Evolutionary conservation across 1,284 basidiomycete species (phyloP), one percentile per base, ranked within the genome.

Genomic region (Ceratobasidium sp.): DNA sequence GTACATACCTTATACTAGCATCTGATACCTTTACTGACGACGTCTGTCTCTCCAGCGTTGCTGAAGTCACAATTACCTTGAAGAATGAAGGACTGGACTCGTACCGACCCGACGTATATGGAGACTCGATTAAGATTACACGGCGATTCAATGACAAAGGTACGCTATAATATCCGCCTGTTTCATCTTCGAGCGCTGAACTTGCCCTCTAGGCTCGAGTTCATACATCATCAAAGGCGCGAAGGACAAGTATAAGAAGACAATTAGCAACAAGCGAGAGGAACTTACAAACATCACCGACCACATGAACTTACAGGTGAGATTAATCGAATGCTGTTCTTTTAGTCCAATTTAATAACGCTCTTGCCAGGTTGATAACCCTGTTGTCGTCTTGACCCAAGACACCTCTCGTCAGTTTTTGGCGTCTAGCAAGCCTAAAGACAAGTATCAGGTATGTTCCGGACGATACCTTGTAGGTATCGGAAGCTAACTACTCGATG

Each of bases 371-470:
- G 94, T 99, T 75, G 98, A 99, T 81, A 98, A 98, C 80, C 97
- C 97, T 0, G 91, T 99, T 88, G 98, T 96, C 77, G 91, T 99
- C 50, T 86, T 97, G 44, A 97, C 95, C 1, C 96, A 98, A 86
- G 95, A 94, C 87, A 81, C 57, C 80, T 76, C 90, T 1, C 88
- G 95, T 48, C 92, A 95, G 78, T 99, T 99, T 84, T 85, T 99
- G 78, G 92, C 93, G 74, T 90, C 91, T 1, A 93, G 96, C 1
- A 89, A 91, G 63, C 89, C 94, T 1, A 82, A 87, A n/a, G 94
- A 97, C 82, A 96, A 98, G 82, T 99, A 99, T 84, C 90, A 92
- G 82, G 96, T 93, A 79, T 19, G 86, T 79, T 41, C 57, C 31
- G 14, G n/a, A 53, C 51, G 33, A 54, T 17, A 54, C 41, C 29